Evolutionary conservation across 768 basidiomycete genomes (phyloP).

Genomic region (Chalciporus piperatus): DNA sequence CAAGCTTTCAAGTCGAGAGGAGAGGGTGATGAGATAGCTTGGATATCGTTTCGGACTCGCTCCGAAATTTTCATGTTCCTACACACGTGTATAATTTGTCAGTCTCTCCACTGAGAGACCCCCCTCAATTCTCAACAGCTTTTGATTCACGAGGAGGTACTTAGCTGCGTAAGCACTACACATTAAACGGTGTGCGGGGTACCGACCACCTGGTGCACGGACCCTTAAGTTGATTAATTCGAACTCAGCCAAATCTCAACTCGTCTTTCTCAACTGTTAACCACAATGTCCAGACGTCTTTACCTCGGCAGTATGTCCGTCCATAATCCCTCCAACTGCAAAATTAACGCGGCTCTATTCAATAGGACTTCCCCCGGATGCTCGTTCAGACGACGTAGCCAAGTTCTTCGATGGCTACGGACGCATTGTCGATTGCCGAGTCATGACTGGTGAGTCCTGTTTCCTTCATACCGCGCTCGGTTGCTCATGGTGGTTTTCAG

Average conservation of each 20-base stretch:
- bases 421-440: slow-evolving; percentile 83
- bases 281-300: slow-evolving; percentile 75
- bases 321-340: slow-evolving; percentile 4
- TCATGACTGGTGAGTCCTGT: slow-evolving; percentile 81
- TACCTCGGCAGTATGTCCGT: slow-evolving; percentile 74
- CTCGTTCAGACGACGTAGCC: slow-evolving; percentile 78
- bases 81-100: slow-evolving; percentile 13
- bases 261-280: slow-evolving; percentile 28
- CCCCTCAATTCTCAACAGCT: no score
- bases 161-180: no score
- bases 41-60: slow-evolving; percentile 4
- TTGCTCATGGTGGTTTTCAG: slow-evolving; percentile 38
- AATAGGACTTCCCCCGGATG: slow-evolving; percentile 78
- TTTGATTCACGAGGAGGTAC: no score
- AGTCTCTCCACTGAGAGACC: neutral
- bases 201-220: slow-evolving; percentile 24
- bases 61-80: slow-evolving; percentile 10
- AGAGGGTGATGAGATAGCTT: neutral
- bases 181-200: slow-evolving; percentile 16
- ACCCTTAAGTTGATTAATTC: slow-evolving; percentile 29
- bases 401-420: slow-evolving; percentile 92
- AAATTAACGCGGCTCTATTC: slow-evolving; percentile 1
- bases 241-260: slow-evolving; percentile 31
- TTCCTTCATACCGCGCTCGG: neutral
- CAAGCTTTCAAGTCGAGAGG: neutral